A percentile compares a stretch with the other conserved stretches of the same genome.
Evolutionary conservation across 441 rosid species (phyloP).

Genomic region (Erodium trifolium): DNA sequence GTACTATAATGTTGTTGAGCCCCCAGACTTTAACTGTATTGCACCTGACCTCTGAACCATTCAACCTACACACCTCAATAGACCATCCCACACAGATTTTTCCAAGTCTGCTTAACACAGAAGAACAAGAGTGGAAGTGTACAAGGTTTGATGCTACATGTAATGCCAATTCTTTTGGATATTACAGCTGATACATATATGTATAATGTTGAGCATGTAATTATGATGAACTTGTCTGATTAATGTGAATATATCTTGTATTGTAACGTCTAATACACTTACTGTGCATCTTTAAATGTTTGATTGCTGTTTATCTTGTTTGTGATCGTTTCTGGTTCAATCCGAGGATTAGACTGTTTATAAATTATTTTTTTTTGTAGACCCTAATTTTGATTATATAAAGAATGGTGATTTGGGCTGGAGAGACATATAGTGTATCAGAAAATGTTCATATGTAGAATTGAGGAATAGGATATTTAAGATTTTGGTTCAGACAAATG

Average conservation of each 20-base stretch:
- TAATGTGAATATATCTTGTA: slow-evolving; percentile 6
- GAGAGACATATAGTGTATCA: too few species aligned
- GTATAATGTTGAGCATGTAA: neutral
- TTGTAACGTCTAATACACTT: neutral
- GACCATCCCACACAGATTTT: neutral
- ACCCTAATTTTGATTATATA: too few species aligned
- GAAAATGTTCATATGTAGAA: too few species aligned
- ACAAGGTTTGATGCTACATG: neutral
- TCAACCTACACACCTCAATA: neutral
- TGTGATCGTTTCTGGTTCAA: neutral
- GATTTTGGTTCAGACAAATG: neutral
- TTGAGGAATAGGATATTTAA: too few species aligned
- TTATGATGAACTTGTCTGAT: neutral
- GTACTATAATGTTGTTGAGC: slow-evolving; percentile 56
- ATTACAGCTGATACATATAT: neutral
- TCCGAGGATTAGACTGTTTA: neutral
- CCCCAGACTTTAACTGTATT: slow-evolving; percentile 27
- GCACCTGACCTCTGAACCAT: slow-evolving; percentile 21
- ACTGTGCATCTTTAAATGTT: neutral
- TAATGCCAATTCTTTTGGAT: neutral
- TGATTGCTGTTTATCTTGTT: neutral
- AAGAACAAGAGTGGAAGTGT: slow-evolving; percentile 4
- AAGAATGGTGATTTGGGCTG: too few species aligned
- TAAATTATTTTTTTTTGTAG: neutral
- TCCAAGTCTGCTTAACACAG: neutral